Evolutionary conservation across 192 early-diverging fungal genomes (phyloP), one percentile per base, ranked within the genome.

Genomic region (Backusella tuberculispora): DNA sequence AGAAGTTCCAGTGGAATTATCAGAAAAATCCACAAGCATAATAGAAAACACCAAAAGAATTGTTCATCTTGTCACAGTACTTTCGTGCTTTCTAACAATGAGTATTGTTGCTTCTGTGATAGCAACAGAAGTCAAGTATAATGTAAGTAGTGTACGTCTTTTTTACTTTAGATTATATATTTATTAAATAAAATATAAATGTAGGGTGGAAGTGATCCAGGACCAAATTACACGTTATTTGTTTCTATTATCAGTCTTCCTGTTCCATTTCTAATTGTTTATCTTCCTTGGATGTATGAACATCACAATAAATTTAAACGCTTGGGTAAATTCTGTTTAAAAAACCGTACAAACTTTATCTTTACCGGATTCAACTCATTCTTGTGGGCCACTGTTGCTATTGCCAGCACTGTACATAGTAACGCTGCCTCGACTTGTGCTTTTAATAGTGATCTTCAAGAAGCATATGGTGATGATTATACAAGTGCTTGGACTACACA

Each of bases 201-300:
- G 53, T 60, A 80, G 79, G 79, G 79, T 14, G 72, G 70, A 43
- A 72, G 79, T 45, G 48, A 76, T 21, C 70, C 79, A 37, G 79
- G 63, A 17, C 79, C 79, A 14, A 80, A 76, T 29, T 80, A 73
- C 69, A 74, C 79, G 3, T 19, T 76, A 13, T 65, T 76, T 17
- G 75, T 76, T 9, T 21, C 63, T 53, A 73, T 80, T n/a, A n/a
- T 76, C 14, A 76, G 69, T 65, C 15, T 76, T 13, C 50, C 68
- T 47, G 45, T 69, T n/a, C 75, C 79, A 8, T 45, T 76, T 13
- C 17, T 73, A 43, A 60, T 80, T 26, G 38, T 76, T 6, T 80
- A 80, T 63, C 76, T 80, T 17, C 79, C 79, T 38, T 80, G 79
- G 79, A 71, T 66, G 44, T 80, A 80, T 44, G 79, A 80, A 50